These are phyloP conservation scores for Anisodus acutangulus DNA, from an alignment of 257 asterid species.

Conservation along the genomic window DNA sequence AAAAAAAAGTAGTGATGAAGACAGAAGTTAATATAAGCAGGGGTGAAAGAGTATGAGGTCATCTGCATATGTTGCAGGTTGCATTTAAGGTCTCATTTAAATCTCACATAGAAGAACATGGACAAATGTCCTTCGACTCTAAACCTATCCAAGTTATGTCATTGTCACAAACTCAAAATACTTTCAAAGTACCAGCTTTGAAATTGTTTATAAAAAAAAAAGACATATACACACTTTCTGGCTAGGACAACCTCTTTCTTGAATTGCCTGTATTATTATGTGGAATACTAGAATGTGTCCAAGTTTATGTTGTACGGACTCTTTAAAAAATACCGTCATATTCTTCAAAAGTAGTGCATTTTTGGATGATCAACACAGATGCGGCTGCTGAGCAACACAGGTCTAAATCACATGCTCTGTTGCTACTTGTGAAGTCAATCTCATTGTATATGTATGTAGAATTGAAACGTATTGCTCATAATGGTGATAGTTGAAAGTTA, in stretches of 20 bases:
- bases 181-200: not conserved
- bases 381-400: too few species aligned
- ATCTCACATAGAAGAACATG: slow-evolving; percentile 37
- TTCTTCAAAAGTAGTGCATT: too few species aligned
- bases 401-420: not conserved
- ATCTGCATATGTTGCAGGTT: slow-evolving; percentile 53
- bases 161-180: not conserved
- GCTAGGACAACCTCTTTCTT: not conserved
- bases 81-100: slow-evolving; percentile 60
- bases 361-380: too few species aligned
- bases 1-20: slow-evolving; percentile 29
- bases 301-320: too few species aligned
- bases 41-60: slow-evolving; percentile 68
- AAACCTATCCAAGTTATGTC: not conserved
- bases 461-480: not conserved
- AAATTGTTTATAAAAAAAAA: not conserved
- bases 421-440: not conserved
- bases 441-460: not conserved
- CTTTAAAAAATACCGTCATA: too few species aligned
- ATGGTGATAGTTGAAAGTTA: not conserved
- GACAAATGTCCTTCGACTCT: not conserved
- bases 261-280: not conserved
- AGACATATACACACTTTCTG: not conserved
- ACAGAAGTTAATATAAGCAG: slow-evolving; percentile 64
- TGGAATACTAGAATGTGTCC: not conserved